Base-by-base conservation (phyloP, 345 rosid species). In the Arabidopsis thaliana region DNA sequence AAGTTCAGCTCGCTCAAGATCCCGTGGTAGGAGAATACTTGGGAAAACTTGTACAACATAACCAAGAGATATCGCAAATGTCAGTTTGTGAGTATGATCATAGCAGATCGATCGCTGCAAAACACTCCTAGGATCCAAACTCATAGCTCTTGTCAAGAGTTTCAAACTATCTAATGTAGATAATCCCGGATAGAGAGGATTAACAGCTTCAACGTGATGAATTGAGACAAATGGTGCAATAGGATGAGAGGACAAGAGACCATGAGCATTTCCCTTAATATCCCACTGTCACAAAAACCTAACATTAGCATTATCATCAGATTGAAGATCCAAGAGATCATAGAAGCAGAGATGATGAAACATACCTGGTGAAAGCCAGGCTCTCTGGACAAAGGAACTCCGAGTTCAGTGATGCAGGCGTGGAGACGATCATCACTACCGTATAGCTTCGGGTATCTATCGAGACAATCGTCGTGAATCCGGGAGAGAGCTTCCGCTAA, bases 381-480 rank as follows among this genome's bases (percentile, higher is more conserved):
- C 74, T 94, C 98, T 74, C 82, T 86, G 4, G 95, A 81, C 59
- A 94, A 74, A 67, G 98, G 96, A 82, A 94, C 84, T 10, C 98
- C 97, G 0, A 94, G 89, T 72, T 94, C 98, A 0, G 97, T 82
- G 74, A 91, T 91, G 77, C 98, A 94, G 55, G 98, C 96, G 33
- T 89, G 96, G 10, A 94, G 87, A 3, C 98, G 87, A 82, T 94
- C 98, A 75, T 91, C 98, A 69, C 97, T 91, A 6, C 98, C 98
- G 61, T 93, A 89, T 14, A 91, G 83, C 73, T 84, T 87, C 0
- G 93, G 97, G 52, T 93, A 93, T 72, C 97, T 81, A 66, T 88
- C 91, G 16, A 93, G 51, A 40, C 97, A 93, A 11, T 85, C 89
- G 4, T 93, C 97, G 14, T 84, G 89, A 71, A 89, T 82, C 28